Conservation (phyloP, 345 rosid genomes). For the Carallia pectinifolia region DNA sequence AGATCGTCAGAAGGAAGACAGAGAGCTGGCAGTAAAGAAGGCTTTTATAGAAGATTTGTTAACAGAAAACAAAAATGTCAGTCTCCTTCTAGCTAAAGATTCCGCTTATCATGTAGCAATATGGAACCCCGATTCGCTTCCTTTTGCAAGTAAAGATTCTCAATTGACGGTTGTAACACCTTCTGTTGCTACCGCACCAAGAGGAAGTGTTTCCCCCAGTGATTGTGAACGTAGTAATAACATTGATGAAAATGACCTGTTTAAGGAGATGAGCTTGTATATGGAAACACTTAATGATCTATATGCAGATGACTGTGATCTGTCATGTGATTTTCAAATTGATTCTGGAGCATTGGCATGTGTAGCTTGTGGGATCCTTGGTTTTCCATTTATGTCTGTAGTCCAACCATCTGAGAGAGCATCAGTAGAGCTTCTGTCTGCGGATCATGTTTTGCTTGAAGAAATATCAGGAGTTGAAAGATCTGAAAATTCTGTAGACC, state of each 20-base stretch:
- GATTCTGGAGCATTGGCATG: constrained; percentile 85
- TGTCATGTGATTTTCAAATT: constrained; percentile 84
- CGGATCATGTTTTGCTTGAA: constrained; percentile 22
- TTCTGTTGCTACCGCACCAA: constrained; percentile 27
- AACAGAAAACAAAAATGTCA: constrained; percentile 59
- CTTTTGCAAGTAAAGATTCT: constrained; percentile 51
- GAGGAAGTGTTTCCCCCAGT: constrained; percentile 30
- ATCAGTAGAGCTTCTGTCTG: constrained; percentile 29
- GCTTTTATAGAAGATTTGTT: constrained; percentile 88
- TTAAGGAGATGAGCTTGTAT: constrained; percentile 78
- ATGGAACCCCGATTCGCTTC: constrained; percentile 88
- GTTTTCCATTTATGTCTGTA: constrained; percentile 97
- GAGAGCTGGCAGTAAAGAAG: constrained; percentile 83
- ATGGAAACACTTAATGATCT: constrained; percentile 75
- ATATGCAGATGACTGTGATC: constrained; percentile 64
- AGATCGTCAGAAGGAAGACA: constrained; percentile 87
- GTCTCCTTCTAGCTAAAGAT: constrained; percentile 54
- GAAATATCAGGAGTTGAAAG: constrained; percentile 19
- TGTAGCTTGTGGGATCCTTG: constrained; percentile 97
- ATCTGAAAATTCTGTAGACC: constrained; percentile 11
- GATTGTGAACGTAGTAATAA: constrained; percentile 36
- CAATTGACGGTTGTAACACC: constrained; percentile 33
- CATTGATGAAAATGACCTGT: constrained; percentile 41
- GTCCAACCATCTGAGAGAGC: constrained; percentile 69
- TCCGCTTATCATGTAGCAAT: constrained; percentile 46